Conservation (phyloP, 2,329 filamentous ascomycete genomes). For the Gaeumannomyces sp. region DNA sequence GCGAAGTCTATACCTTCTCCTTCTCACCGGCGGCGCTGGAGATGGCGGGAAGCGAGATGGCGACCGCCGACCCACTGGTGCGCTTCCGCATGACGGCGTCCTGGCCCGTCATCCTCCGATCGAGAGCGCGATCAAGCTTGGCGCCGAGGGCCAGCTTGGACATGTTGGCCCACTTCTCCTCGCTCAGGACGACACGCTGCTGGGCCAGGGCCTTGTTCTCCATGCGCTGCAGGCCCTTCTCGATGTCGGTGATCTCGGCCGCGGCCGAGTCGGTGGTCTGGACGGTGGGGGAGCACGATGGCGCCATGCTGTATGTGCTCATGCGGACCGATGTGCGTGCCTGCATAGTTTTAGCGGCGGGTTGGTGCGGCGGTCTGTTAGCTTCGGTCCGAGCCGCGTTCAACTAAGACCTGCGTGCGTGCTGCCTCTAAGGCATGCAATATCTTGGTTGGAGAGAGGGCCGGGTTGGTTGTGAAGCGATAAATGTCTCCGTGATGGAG, state of each 20-base stretch:
- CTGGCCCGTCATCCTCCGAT: constrained; percentile 78
- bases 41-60: background rate
- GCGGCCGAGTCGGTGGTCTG: constrained; percentile 47
- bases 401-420: no score
- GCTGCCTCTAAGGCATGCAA: background rate
- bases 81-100: constrained; percentile 75
- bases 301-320: constrained; percentile 55
- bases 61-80: constrained; percentile 8
- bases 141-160: constrained; percentile 83
- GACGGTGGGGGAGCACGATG: constrained; percentile 53
- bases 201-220: constrained; percentile 79
- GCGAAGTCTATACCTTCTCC: constrained; percentile 24
- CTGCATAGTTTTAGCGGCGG: constrained; percentile 26
- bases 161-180: constrained; percentile 75
- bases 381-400: background rate
- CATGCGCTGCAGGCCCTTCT: constrained; percentile 75
- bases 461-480: no score
- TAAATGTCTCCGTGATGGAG: background rate
- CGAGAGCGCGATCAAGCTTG: constrained; percentile 83
- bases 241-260: constrained; percentile 61
- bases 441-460: constrained; percentile 8
- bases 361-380: background rate
- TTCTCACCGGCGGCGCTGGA: constrained; percentile 24
- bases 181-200: constrained; percentile 73
- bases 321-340: constrained; percentile 49